Conservation (phyloP, 2,329 filamentous ascomycete species). For the Colletotrichum sp. region DNA sequence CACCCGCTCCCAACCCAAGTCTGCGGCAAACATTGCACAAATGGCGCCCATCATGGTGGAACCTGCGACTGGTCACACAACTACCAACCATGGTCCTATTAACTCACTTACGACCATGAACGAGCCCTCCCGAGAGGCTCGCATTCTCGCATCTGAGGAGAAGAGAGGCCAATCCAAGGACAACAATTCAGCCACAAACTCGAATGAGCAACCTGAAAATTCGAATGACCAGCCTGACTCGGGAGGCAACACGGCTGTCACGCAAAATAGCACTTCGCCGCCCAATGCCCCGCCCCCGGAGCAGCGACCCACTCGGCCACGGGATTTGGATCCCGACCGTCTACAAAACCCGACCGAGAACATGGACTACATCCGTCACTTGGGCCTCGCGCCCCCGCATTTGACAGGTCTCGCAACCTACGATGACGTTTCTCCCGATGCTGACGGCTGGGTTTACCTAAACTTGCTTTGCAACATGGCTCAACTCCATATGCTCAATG, state of each 20-base stretch:
- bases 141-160: slow-evolving; percentile 43
- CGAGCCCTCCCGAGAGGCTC: slow-evolving; percentile 53
- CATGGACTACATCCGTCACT: slow-evolving; percentile 78
- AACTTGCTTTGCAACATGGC: slow-evolving; percentile 83
- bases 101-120: background rate
- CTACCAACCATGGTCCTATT: slow-evolving; percentile 40
- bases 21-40: slow-evolving; percentile 9
- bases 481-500: slow-evolving; percentile 84
- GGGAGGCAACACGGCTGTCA: slow-evolving; percentile 40
- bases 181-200: slow-evolving; percentile 50
- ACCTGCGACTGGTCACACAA: slow-evolving; percentile 27
- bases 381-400: slow-evolving; percentile 70
- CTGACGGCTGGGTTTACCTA: slow-evolving; percentile 81
- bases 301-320: slow-evolving; percentile 77
- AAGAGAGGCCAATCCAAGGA: slow-evolving; percentile 49
- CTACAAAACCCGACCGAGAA: slow-evolving; percentile 78
- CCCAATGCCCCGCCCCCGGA: slow-evolving; percentile 54
- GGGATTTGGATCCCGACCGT: slow-evolving; percentile 81
- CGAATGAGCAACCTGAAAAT: slow-evolving; percentile 40
- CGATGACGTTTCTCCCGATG: slow-evolving; percentile 61
- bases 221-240: slow-evolving; percentile 47
- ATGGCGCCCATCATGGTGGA: slow-evolving; percentile 30
- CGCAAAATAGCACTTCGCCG: slow-evolving; percentile 44
- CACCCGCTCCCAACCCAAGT: slow-evolving; percentile 29
- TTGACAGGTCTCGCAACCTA: slow-evolving; percentile 28